Base-by-base conservation (phyloP, 1,139 yeast genomes). In the Zhuliangozyma parablackwelliae region DNA sequence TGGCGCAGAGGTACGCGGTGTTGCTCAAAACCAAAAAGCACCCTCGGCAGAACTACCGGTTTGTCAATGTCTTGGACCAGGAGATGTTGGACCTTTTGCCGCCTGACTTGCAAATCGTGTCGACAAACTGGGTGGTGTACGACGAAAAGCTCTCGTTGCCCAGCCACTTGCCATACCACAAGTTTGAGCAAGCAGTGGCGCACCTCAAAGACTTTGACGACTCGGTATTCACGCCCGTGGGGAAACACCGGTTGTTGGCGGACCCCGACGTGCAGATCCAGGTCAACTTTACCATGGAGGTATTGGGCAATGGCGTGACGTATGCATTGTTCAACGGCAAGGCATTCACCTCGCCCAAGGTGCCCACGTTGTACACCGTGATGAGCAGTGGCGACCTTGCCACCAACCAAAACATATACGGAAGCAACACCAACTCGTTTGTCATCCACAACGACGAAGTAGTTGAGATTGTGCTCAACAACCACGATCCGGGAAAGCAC, bases 261-360 rank as follows among this genome's bases (percentile, higher is more conserved):
- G 86, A 82, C 16, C 77, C 87, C 10, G 96, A 87, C 56, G 69
- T 75, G 50, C 70, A 70, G 38, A 71, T 89, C 47, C 72, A 74
- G 10, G 63, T 90, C 31, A 78, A 79, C 48, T 86, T 90, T 43
- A 57, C 64, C 29, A 88, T 89, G 95, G 81, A 81, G 57, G 85
- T 84, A 63, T 70, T 90, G 57, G 75, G 71, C 32, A 71, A 87
- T 57, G 97, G 97, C 60, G 70, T 84, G 42, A 87, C 85, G 63
- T 90, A 89, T 56, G 96, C 97, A 8, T 81, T 89, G 63, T 87
- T 90, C 79, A 87, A 89, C 69, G 81, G 84, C 57, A 69, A 82
- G 47, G 72, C 95, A n/a, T 90, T 77, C 62, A 70, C 77, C 21
- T 59, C 75, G 28, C 96, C 97, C 40, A 82, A 80, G 60, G 92